Conservation (phyloP, 2,329 filamentous ascomycete species). For the Hymenoscyphus fraxineus region DNA sequence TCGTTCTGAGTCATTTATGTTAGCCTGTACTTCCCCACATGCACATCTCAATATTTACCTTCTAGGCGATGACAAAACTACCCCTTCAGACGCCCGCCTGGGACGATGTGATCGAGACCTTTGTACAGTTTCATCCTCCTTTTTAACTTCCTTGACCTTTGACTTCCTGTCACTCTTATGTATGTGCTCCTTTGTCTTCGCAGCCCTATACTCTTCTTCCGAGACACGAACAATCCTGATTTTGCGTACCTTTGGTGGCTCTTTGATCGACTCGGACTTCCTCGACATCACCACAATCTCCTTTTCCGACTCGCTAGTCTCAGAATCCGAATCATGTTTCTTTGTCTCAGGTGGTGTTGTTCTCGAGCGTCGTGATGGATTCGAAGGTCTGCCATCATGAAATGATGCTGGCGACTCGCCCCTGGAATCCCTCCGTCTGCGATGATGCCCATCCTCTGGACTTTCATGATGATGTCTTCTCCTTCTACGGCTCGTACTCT, state of each 20-base stretch:
- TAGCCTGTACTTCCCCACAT: not conserved
- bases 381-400: constrained; percentile 23
- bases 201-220: constrained; percentile 19
- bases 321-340: constrained; percentile 22
- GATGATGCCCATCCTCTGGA: constrained; percentile 22
- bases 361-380: constrained; percentile 15
- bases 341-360: constrained; percentile 22
- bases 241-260: constrained; percentile 25
- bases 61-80: constrained; percentile 24
- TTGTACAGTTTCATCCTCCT: constrained; percentile 18
- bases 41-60: constrained; percentile 20
- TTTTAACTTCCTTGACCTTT: constrained; percentile 4
- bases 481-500: constrained; percentile 23
- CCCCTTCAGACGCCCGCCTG: constrained; percentile 22
- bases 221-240: constrained; percentile 28
- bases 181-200: constrained; percentile 20
- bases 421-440: constrained; percentile 22
- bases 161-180: constrained; percentile 15
- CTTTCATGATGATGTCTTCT: constrained; percentile 20
- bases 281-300: not conserved
- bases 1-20: constrained; percentile 17
- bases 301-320: constrained; percentile 22
- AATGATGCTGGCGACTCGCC: constrained; percentile 19
- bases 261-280: constrained; percentile 14
- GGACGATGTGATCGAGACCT: constrained; percentile 22